Conservation (phyloP, 768 basidiomycete genomes). For the Collybia nuda region DNA sequence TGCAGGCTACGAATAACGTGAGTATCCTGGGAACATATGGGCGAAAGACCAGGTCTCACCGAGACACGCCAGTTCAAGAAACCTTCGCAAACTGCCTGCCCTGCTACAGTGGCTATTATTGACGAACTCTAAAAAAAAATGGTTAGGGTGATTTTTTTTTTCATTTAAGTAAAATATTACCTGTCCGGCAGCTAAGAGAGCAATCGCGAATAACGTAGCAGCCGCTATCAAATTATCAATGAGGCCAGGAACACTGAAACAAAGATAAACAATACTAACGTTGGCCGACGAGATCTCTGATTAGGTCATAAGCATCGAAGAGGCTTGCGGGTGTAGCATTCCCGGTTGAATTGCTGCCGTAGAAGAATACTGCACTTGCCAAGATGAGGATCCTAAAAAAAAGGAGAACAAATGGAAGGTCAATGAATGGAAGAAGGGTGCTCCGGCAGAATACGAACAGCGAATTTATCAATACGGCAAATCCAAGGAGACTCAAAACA, state of each 20-base stretch:
- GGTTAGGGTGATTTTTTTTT: not conserved
- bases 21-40: slow-evolving; percentile 3
- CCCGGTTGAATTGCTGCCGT: slow-evolving; percentile 28
- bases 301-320: slow-evolving; percentile 81
- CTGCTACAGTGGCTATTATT: slow-evolving; percentile 86
- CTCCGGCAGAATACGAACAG: slow-evolving; percentile 43
- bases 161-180: slow-evolving; percentile 20
- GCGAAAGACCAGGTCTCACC: slow-evolving; percentile 35
- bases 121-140: slow-evolving; percentile 61
- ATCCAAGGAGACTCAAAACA: slow-evolving; percentile 67
- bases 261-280: slow-evolving; percentile 37
- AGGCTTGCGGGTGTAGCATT: slow-evolving; percentile 59
- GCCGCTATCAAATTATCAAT: slow-evolving; percentile 46
- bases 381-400: slow-evolving; percentile 71
- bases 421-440: slow-evolving; percentile 1
- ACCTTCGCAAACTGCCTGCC: slow-evolving; percentile 89
- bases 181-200: slow-evolving; percentile 83
- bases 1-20: slow-evolving; percentile 48
- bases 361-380: slow-evolving; percentile 80
- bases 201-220: slow-evolving; percentile 86
- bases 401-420: slow-evolving; percentile 1
- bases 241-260: not conserved
- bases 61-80: slow-evolving; percentile 87
- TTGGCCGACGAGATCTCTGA: slow-evolving; percentile 64
- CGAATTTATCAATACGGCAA: slow-evolving; percentile 88